Conservation (phyloP, 2,329 filamentous ascomycete species). For the Xylariaceae sp. region DNA sequence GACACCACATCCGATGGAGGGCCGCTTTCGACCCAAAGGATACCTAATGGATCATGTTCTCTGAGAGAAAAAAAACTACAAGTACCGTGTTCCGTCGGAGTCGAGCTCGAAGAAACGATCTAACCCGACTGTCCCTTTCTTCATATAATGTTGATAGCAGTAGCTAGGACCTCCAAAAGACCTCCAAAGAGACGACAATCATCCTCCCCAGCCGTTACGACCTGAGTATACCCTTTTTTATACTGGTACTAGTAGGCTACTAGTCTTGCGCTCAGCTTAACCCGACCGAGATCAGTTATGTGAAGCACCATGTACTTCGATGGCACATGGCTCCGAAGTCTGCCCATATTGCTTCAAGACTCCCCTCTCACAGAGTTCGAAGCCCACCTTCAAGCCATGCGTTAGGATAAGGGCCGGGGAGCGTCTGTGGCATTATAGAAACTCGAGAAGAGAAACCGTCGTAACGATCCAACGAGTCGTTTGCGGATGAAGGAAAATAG, state of each 20-base stretch:
- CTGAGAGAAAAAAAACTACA: too few relatives aligned
- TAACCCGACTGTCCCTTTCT: too few relatives aligned
- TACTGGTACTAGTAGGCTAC: background rate
- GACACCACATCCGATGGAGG: too few relatives aligned
- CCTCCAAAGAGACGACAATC: too few relatives aligned
- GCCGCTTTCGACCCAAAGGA: too few relatives aligned
- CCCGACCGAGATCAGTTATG: conserved; percentile 10
- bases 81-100: too few relatives aligned
- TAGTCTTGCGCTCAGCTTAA: conserved; percentile 11
- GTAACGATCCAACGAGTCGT: conserved; percentile 1
- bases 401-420: background rate
- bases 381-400: background rate
- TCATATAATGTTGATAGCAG: too few relatives aligned
- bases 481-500: conserved; percentile 1
- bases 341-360: conserved; percentile 3
- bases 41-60: too few relatives aligned
- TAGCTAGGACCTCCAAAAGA: too few relatives aligned
- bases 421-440: conserved; percentile 3
- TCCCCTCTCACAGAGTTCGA: background rate
- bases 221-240: conserved; percentile 9
- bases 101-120: too few relatives aligned
- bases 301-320: conserved; percentile 17
- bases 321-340: background rate
- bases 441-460: background rate
- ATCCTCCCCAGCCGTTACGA: too few relatives aligned